Percentiles rank a stretch among this genome's conserved stretches.
Evolutionary conservation across 2,329 filamentous ascomycete species (phyloP).

Genomic region (Fonsecaea multimorphosa): DNA sequence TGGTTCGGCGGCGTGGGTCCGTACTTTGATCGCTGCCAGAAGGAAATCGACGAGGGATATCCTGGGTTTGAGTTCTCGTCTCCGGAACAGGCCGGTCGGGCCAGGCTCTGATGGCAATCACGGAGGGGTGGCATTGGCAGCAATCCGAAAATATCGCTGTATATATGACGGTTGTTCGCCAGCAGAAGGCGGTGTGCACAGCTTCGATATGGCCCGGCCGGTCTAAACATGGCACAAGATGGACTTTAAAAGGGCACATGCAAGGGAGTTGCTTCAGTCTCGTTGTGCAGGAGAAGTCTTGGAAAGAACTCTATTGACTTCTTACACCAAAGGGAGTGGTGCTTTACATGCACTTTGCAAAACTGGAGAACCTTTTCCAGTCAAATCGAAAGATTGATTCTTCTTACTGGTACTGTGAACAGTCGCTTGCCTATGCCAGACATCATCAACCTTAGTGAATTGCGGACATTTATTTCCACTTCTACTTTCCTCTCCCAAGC

Average conservation of each 20-base stretch:
- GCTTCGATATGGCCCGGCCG: no score
- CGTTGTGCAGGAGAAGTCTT: not conserved
- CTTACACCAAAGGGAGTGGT: not conserved
- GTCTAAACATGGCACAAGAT: no score
- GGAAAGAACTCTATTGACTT: not conserved
- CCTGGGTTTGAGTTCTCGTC: conserved; percentile 25
- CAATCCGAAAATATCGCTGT: not conserved
- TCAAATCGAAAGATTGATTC: not conserved
- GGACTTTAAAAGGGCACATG: no score
- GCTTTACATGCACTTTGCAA: not conserved
- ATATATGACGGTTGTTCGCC: not conserved
- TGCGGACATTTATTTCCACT: not conserved
- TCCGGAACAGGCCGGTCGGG: conserved; percentile 6
- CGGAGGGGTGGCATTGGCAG: no score
- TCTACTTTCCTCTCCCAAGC: not conserved
- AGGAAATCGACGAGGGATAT: conserved; percentile 25
- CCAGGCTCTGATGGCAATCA: conserved; percentile 6
- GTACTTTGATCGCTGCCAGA: conserved; percentile 23
- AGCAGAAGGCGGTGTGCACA: no score
- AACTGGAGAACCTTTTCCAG: not conserved
- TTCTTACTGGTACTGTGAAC: not conserved
- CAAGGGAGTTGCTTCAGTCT: no score
- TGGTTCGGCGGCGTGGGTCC: conserved; percentile 28
- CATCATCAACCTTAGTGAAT: not conserved
- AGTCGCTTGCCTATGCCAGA: not conserved